phyloP scores from a whole-genome alignment of 2,329 filamentous ascomycete species.

The Xylaria arbuscula region DNA sequence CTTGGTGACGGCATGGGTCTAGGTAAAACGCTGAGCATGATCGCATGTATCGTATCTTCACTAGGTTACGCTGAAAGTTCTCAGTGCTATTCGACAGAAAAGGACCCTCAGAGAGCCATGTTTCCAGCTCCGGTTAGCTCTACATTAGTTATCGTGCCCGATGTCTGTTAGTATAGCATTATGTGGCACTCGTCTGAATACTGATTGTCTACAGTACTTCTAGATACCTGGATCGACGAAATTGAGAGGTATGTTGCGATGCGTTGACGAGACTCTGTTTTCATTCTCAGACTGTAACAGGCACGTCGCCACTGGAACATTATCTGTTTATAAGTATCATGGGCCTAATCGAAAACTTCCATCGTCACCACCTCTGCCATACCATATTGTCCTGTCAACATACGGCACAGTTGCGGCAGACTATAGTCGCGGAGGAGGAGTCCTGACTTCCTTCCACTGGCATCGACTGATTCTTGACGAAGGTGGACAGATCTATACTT shows the following conservation, averaged over 20 bases:
- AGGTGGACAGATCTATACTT: slow-evolving; percentile 30
- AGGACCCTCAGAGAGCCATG: no score
- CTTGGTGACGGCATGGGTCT: slow-evolving; percentile 44
- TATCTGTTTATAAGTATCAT: slow-evolving; percentile 39
- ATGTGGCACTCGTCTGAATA: not conserved
- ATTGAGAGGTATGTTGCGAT: slow-evolving; percentile 33
- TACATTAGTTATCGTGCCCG: slow-evolving; percentile 37
- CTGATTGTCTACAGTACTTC: slow-evolving; percentile 34
- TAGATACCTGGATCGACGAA: slow-evolving; percentile 38
- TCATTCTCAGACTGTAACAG: slow-evolving; percentile 22
- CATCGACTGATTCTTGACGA: slow-evolving; percentile 41
- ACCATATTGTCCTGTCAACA: slow-evolving; percentile 41
- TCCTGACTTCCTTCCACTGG: slow-evolving; percentile 36
- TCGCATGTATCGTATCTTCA: slow-evolving; percentile 36
- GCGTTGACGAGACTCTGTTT: not conserved
- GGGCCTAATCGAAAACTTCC: slow-evolving; percentile 34
- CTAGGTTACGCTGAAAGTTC: slow-evolving; percentile 9
- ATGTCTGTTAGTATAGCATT: slow-evolving; percentile 20
- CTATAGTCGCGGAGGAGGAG: slow-evolving; percentile 33
- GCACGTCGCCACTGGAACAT: slow-evolving; percentile 30
- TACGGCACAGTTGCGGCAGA: slow-evolving; percentile 41
- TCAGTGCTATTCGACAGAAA: not conserved
- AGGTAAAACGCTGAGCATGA: slow-evolving; percentile 43
- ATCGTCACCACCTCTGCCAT: slow-evolving; percentile 22
- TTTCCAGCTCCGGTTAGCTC: slow-evolving; percentile 14